Conservation (phyloP, 208 protist genomes). For the Dictyostelium gargantuum region DNA sequence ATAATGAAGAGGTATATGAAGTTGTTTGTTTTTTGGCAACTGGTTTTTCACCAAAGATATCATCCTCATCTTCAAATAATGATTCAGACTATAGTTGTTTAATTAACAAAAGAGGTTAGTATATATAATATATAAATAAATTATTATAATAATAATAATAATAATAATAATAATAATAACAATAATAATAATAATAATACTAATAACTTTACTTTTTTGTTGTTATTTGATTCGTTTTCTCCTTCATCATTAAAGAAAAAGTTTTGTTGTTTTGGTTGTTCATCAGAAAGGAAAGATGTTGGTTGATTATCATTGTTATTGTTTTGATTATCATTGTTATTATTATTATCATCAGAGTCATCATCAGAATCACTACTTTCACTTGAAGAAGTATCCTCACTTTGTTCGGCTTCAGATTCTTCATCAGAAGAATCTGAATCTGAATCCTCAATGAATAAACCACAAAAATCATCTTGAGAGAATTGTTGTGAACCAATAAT, state of each 20-base stretch:
- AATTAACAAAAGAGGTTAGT: neutral
- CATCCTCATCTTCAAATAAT: conserved; percentile 51
- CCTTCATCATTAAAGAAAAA: neutral
- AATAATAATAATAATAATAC: no score
- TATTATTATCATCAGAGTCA: neutral
- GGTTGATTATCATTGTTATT: neutral
- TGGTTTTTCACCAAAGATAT: conserved; percentile 17
- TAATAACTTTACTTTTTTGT: neutral
- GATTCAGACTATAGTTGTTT: neutral
- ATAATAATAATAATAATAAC: no score
- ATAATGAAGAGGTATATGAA: conserved; percentile 8
- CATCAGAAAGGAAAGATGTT: conserved; percentile 5
- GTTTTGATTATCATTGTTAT: neutral
- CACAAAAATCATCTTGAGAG: conserved; percentile 76
- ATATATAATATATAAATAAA: neutral
- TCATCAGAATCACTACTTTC: neutral
- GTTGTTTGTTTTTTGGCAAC: neutral
- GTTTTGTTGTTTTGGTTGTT: neutral
- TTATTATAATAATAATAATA: no score
- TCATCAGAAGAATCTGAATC: neutral
- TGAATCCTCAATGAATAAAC: conserved; percentile 69
- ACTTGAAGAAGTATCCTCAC: neutral
- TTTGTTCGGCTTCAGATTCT: neutral
- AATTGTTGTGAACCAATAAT: conserved; percentile 83
- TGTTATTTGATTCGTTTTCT: neutral